A percentile compares a stretch with the other conserved stretches of the same genome.
Conservation (phyloP, 2,329 filamentous ascomycete species). For the Paecilomyces formosus region DNA sequence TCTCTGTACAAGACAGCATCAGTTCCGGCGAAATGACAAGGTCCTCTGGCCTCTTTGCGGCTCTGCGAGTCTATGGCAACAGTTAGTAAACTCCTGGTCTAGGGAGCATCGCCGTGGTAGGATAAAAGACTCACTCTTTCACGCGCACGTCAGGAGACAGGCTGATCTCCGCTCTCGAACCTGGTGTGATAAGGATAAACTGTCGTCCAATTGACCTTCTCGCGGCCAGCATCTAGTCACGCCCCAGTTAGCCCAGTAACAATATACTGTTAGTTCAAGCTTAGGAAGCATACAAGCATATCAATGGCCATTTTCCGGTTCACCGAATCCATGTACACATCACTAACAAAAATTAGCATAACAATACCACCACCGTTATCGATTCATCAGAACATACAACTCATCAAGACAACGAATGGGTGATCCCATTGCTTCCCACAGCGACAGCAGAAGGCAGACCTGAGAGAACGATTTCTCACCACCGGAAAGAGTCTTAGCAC, state of each 20-base stretch:
- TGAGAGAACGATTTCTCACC: conserved; percentile 98
- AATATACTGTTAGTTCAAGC: neutral
- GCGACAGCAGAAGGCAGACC: conserved; percentile 81
- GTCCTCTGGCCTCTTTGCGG: conserved; percentile 38
- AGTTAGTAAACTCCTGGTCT: neutral
- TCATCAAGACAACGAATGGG: conserved; percentile 92
- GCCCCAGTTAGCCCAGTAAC: conserved; percentile 9
- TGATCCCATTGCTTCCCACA: conserved; percentile 98
- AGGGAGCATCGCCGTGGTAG: neutral
- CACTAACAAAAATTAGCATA: conserved; percentile 36
- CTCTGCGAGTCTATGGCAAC: conserved; percentile 29
- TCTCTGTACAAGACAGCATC: neutral
- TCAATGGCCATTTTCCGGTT: conserved; percentile 89
- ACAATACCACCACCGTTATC: neutral
- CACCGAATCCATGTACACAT: conserved; percentile 98
- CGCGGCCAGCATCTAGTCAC: conserved; percentile 65
- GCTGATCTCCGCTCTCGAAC: conserved; percentile 57
- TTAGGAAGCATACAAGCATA: conserved; percentile 64
- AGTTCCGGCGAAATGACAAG: conserved; percentile 22
- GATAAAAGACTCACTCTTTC: conserved; percentile 29
- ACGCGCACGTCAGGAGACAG: conserved; percentile 37
- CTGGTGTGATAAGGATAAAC: conserved; percentile 94
- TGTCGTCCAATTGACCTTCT: conserved; percentile 81
- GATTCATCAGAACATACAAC: conserved; percentile 49
- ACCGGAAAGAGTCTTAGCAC: conserved; percentile 86